Evolutionary conservation across 75 land plant genomes (phyloP).

Genomic region (Larix kaempferi): DNA sequence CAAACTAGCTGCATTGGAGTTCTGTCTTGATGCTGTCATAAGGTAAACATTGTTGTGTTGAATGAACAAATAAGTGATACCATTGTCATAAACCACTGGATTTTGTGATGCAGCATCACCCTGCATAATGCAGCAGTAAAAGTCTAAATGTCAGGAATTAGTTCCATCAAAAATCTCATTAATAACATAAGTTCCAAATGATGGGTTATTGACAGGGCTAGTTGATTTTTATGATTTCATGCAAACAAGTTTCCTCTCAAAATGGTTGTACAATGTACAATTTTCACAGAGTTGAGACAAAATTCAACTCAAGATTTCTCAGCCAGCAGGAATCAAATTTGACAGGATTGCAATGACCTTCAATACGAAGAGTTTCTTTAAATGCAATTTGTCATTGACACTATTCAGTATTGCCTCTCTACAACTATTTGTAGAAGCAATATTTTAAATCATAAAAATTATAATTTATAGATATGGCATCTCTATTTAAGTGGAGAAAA

Average conservation of each 20-base stretch:
- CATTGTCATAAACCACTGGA: conserved; percentile 90
- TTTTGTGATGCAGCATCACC: conserved; percentile 83
- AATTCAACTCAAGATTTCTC: neutral
- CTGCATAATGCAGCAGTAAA: conserved; percentile 24
- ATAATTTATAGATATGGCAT: neutral
- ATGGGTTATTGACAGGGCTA: neutral
- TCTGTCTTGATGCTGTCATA: conserved; percentile 94
- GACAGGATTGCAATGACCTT: neutral
- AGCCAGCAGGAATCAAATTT: neutral
- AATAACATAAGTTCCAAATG: neutral
- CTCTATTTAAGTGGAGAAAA: neutral
- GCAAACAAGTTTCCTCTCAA: neutral
- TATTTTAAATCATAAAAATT: neutral
- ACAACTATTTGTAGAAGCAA: neutral
- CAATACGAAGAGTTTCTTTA: neutral
- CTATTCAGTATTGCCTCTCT: neutral
- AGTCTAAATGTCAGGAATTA: neutral
- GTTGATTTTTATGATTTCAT: conserved; percentile 2
- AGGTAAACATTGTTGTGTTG: conserved; percentile 95
- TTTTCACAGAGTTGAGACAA: neutral
- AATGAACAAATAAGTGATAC: conserved; percentile 91
- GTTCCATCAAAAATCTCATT: neutral
- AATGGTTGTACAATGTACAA: neutral
- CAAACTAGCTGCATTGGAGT: conserved; percentile 97
- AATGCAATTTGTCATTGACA: neutral